Evolutionary conservation across 768 basidiomycete species (phyloP), one percentile per base, ranked within the genome.

Genomic region (Flagelloscypha sp.): DNA sequence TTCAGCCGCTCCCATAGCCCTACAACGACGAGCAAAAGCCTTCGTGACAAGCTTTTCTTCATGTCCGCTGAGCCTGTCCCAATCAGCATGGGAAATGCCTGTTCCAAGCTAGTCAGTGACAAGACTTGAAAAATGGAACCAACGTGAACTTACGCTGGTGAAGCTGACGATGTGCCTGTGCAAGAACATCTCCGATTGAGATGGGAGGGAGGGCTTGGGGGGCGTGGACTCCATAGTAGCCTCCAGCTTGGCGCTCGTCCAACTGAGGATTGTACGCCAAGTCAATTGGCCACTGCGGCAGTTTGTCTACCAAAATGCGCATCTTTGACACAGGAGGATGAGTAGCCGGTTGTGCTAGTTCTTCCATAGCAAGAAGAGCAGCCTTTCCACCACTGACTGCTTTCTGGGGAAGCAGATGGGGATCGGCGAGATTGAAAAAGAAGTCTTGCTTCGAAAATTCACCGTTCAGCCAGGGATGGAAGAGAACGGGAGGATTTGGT

Each of bases 241-340:
- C 35, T 43, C 28, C 38, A 10, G 23, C 27, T 31, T 46, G 30
- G 24, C n/a, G n/a, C n/a, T n/a, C n/a, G n/a, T n/a, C 32, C 6
- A 22, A 27, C 24, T 49, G 28, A 21, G 56, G 41, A 8, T 58
- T 55, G 44, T 60, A 64, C 29, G 65, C 57, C 33, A 83, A 52
- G 38, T 71, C 65, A 35, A 82, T 63, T 10, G 76, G 71, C 79
- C 79, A 83, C n/a, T 67, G 47, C 0, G 75, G 72, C 32, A 79
- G 61, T 11, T 48, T 43, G 33, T 82, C 75, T 47, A 70, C 74
- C 1, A 65, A 48, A 47, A 84, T 74, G n/a, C 68, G 64, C 45
- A 83, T 65, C 23, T 58, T 63, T 7, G 63, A 66, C 32, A 74
- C 52, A 0, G 67, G 53, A 0, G 81, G 81, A 44, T 72, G 59